These are phyloP conservation scores for Drechslerella dactyloides DNA, from an alignment of 2,329 filamentous ascomycete species.

Conservation along the genomic window DNA sequence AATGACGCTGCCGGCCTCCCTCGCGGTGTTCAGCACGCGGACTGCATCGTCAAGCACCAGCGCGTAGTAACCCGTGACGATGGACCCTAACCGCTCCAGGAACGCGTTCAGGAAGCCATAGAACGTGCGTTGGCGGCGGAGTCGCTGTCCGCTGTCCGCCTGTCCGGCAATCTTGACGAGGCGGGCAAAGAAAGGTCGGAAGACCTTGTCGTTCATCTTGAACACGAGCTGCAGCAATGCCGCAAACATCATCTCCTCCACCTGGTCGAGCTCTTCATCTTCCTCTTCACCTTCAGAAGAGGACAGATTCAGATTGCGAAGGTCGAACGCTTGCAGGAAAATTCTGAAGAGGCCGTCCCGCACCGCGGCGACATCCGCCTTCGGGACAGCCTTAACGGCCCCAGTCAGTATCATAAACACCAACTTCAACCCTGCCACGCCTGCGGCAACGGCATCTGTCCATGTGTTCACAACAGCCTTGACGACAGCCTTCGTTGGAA, in stretches of 20 bases:
- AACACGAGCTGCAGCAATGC: constrained; percentile 87
- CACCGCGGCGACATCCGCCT: constrained; percentile 78
- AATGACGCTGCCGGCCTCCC: constrained; percentile 52
- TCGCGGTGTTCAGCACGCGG: constrained; percentile 55
- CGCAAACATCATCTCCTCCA: constrained; percentile 72
- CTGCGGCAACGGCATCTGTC: constrained; percentile 45
- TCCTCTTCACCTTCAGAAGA: constrained; percentile 57
- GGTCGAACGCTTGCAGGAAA: constrained; percentile 68
- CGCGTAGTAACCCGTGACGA: constrained; percentile 88
- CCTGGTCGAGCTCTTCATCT: constrained; percentile 62
- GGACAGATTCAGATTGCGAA: constrained; percentile 66
- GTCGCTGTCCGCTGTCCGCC: constrained; percentile 61
- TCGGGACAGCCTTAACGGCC: constrained; percentile 76
- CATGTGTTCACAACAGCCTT: constrained; percentile 51
- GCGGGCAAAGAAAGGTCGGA: constrained; percentile 86
- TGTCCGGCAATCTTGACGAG: constrained; percentile 77
- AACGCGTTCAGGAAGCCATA: constrained; percentile 81
- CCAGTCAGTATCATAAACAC: constrained; percentile 74
- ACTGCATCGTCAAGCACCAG: constrained; percentile 81
- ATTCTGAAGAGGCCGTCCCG: constrained; percentile 71
- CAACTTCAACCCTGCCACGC: constrained; percentile 60
- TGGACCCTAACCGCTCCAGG: constrained; percentile 86
- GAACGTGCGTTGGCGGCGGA: constrained; percentile 67
- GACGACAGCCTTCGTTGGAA: constrained; percentile 66
- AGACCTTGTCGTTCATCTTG: constrained; percentile 92